Evolutionary conservation across 2,329 filamentous ascomycete species (phyloP).

Genomic region (Claviceps purpurea): DNA sequence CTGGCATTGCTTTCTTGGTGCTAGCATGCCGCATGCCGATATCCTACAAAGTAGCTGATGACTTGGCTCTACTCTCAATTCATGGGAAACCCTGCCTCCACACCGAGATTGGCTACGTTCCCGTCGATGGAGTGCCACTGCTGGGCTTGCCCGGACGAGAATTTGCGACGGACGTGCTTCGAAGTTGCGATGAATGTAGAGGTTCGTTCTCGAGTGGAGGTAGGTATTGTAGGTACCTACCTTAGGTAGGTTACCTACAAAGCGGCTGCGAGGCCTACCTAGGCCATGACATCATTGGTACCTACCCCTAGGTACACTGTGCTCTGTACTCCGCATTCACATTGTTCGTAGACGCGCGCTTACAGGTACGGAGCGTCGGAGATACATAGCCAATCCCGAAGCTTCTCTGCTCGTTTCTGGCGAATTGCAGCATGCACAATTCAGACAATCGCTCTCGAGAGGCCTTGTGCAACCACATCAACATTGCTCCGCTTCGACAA

Average conservation of each 20-base stretch:
- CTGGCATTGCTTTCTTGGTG: not conserved
- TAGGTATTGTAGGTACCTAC: too few species aligned
- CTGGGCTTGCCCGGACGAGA: not conserved
- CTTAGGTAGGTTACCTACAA: too few species aligned
- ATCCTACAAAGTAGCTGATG: not conserved
- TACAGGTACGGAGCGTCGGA: not conserved
- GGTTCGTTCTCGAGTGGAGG: too few species aligned
- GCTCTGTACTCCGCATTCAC: too few species aligned
- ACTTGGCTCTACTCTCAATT: not conserved
- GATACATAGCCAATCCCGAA: not conserved
- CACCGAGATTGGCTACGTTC: slow-evolving; percentile 1
- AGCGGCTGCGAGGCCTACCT: too few species aligned
- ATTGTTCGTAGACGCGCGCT: slow-evolving; percentile 3
- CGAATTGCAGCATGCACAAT: not conserved
- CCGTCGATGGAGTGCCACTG: not conserved
- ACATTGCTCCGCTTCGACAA: not conserved
- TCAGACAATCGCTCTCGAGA: not conserved
- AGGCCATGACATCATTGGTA: too few species aligned
- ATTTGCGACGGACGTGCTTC: not conserved
- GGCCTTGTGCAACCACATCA: too few species aligned
- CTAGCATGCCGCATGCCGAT: not conserved
- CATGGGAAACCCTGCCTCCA: not conserved
- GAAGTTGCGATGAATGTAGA: too few species aligned
- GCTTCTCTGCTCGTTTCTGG: not conserved
- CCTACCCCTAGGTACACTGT: too few species aligned